Evolutionary conservation across 2,329 filamentous ascomycete genomes (phyloP).

Genomic region (Cadophora malorum): DNA sequence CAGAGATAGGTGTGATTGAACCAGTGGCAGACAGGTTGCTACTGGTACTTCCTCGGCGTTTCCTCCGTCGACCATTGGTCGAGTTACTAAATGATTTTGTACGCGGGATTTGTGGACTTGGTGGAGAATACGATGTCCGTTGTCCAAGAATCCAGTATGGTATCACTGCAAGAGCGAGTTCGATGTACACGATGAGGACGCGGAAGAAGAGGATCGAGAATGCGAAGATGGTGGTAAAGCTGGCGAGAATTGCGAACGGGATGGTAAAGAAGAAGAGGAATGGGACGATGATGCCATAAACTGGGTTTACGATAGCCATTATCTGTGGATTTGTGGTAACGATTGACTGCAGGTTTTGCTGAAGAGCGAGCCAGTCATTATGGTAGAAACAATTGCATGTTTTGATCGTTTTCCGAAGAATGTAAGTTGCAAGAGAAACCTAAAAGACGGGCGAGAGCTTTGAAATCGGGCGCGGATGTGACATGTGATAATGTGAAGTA

Average conservation of each 20-base stretch:
- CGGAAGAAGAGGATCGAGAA: constrained; percentile 66
- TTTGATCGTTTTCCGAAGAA: not conserved
- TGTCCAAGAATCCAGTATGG: constrained; percentile 56
- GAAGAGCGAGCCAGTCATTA: not conserved
- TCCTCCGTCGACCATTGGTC: constrained; percentile 30
- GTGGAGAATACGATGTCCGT: not conserved
- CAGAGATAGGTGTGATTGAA: constrained; percentile 37
- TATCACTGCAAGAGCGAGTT: constrained; percentile 64
- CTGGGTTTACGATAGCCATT: constrained; percentile 61
- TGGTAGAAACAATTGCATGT: not conserved
- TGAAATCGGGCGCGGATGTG: not conserved
- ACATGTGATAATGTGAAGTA: not conserved
- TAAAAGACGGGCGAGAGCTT: not conserved
- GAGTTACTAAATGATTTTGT: constrained; percentile 23
- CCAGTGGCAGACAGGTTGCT: constrained; percentile 46
- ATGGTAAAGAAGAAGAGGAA: constrained; percentile 67
- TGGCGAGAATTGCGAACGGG: constrained; percentile 67
- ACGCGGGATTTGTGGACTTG: constrained; percentile 10
- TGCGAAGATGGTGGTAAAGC: constrained; percentile 67
- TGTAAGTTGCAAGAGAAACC: not conserved
- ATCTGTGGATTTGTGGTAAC: constrained; percentile 18
- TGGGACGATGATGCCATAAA: constrained; percentile 64
- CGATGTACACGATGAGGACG: constrained; percentile 66
- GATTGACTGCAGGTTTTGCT: constrained; percentile 3
- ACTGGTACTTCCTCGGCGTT: constrained; percentile 42